phyloP scores from a whole-genome alignment of 805 yeast species.

The Candida maesae region DNA sequence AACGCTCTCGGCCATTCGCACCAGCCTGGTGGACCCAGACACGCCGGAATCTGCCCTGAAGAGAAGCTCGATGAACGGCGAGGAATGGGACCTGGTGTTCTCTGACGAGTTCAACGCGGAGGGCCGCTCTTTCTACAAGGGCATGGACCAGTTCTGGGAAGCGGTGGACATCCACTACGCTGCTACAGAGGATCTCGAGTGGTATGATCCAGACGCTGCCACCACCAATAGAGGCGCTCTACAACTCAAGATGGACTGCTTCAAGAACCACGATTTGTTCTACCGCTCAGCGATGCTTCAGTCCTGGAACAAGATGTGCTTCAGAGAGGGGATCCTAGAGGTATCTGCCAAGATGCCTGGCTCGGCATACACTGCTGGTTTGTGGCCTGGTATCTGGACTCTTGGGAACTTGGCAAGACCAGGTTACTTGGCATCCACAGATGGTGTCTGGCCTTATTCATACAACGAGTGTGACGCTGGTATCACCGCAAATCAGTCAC shows the following conservation, averaged over 20 bases:
- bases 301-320: conserved; percentile 45
- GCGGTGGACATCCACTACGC: conserved; percentile 43
- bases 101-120: conserved; percentile 48
- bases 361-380: conserved; percentile 38
- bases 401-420: conserved; percentile 49
- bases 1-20: conserved; percentile 53
- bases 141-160: conserved; percentile 46
- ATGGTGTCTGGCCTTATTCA: conserved; percentile 50
- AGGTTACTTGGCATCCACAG: conserved; percentile 44
- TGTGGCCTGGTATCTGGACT: conserved; percentile 51
- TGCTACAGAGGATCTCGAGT: conserved; percentile 47
- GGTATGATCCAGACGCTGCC: conserved; percentile 50
- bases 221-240: conserved; percentile 40
- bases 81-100: conserved; percentile 39
- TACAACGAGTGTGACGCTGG: conserved; percentile 48
- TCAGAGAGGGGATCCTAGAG: conserved; percentile 41
- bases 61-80: conserved; percentile 34
- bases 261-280: conserved; percentile 38
- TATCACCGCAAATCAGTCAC: conserved; percentile 45
- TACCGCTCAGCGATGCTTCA: conserved; percentile 48
- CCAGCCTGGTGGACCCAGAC: conserved; percentile 64
- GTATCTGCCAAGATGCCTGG: conserved; percentile 41
- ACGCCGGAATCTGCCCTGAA: conserved; percentile 51
- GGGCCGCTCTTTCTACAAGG: conserved; percentile 45
- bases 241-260: conserved; percentile 37